These are phyloP conservation scores for Fistulina hepatica DNA, from an alignment of 1,284 basidiomycete species.

Conservation along the genomic window DNA sequence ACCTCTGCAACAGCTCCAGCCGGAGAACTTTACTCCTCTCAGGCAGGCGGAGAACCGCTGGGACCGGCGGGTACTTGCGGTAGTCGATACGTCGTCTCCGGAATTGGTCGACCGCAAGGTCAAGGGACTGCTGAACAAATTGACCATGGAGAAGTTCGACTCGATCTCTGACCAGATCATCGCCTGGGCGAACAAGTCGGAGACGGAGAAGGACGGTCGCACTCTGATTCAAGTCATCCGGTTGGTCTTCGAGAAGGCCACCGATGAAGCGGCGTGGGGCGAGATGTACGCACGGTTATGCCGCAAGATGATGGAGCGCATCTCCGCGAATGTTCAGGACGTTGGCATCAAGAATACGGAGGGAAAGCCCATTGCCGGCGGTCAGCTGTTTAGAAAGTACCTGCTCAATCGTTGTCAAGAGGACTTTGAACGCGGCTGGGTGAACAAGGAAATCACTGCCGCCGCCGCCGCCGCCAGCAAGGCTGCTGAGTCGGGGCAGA, in stretches of 20 bases:
- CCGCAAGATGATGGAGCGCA: constrained; percentile 83
- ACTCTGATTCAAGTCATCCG: constrained; percentile 91
- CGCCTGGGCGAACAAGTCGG: constrained; percentile 88
- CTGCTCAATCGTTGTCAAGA: constrained; percentile 86
- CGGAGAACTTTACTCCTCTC: neutral
- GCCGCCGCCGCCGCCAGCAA: constrained; percentile 42
- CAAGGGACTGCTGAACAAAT: constrained; percentile 87
- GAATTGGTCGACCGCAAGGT: constrained; percentile 84
- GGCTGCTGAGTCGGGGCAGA: constrained; percentile 50
- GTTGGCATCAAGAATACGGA: constrained; percentile 67
- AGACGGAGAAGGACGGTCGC: constrained; percentile 82
- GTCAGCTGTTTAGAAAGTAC: constrained; percentile 86
- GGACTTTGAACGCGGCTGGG: constrained; percentile 85
- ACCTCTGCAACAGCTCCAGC: too few relatives aligned
- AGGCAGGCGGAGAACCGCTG: constrained; percentile 18
- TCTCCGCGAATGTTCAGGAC: constrained; percentile 78
- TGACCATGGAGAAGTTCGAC: constrained; percentile 94
- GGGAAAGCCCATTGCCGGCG: constrained; percentile 78
- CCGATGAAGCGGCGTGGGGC: constrained; percentile 87
- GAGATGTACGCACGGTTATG: constrained; percentile 95
- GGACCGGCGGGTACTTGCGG: neutral
- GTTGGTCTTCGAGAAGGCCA: constrained; percentile 93
- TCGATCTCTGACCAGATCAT: constrained; percentile 89
- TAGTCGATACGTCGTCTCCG: neutral
- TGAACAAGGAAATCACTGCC: constrained; percentile 56